Evolutionary conservation across 2,329 filamentous ascomycete species (phyloP), one percentile per base, ranked within the genome.

Genomic region (Colletotrichum eremochloae): DNA sequence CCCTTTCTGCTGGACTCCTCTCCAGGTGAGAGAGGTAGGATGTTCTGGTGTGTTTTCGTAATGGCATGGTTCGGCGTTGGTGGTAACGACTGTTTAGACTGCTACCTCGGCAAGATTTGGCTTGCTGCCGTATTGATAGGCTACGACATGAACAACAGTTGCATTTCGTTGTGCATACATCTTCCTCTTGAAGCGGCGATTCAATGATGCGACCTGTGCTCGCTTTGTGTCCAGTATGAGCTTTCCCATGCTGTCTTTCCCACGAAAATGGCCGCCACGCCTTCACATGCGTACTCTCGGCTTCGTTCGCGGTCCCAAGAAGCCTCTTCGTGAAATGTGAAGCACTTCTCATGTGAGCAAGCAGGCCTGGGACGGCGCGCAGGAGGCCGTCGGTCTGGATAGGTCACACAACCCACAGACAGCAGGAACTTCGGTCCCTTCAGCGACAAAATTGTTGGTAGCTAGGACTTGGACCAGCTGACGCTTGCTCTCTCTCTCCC

Each of bases 11-110:
- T 31, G 14, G 1, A 14, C n/a, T 29, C 29, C 40, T 63, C 36
- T 40, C 15, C 8, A 20, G 6, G 24, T 29, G 44, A 18, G 36
- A 40, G 33, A 24, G 20, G 9, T 8, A 18, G 20, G 53, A 56
- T 15, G 36, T 18, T 38, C 20, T 38, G 14, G 55, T 3, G 20
- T 57, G 33, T 57, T 57, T 40, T 33, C 18, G 14, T 24, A 14
- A 14, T 29, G 36, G 55, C 36, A 57, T 57, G 20, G n/a, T 24
- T 40, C 12, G 55, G 55, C 55, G 55, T 57, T 57, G n/a, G 20
- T 6, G 55, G 14, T 42, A 36, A 57, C 33, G 33, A 15, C 36
- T 40, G 20, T 12, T n/a, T 57, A 40, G 36, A 24, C 36, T 18
- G 24, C 9, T 12, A 29, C 5, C 12, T 40, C 24, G 55, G 36